Conservation (phyloP, 2,329 filamentous ascomycete genomes). For the Diplodia sapinea region DNA sequence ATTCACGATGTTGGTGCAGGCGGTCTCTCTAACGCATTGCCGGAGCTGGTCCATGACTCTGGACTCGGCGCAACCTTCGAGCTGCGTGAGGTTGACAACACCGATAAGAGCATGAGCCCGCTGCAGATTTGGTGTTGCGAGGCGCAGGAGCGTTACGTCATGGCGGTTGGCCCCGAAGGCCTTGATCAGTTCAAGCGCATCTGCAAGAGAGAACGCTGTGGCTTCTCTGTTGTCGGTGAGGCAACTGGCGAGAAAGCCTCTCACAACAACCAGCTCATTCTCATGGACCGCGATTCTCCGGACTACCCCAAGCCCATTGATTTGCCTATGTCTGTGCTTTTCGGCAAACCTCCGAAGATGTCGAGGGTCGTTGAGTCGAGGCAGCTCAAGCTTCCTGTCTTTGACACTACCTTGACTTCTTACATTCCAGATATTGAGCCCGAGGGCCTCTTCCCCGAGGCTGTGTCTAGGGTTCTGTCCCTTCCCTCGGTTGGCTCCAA, state of each 20-base stretch:
- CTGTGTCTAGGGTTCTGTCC: conserved; percentile 79
- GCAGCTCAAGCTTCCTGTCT: conserved; percentile 69
- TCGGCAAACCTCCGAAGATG: conserved; percentile 85
- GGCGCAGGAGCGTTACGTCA: conserved; percentile 93
- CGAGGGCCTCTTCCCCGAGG: conserved; percentile 66
- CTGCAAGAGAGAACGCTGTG: conserved; percentile 81
- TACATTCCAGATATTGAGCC: conserved; percentile 66
- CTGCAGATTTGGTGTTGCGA: conserved; percentile 98
- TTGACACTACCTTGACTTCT: conserved; percentile 74
- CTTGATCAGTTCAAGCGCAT: conserved; percentile 76
- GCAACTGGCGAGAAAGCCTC: conserved; percentile 66
- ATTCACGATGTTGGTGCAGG: conserved; percentile 98
- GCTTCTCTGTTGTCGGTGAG: conserved; percentile 87
- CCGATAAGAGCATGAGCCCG: conserved; percentile 89
- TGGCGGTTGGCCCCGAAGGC: conserved; percentile 80
- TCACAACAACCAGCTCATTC: conserved; percentile 73
- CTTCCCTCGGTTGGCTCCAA: conserved; percentile 95
- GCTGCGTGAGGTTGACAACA: conserved; percentile 89
- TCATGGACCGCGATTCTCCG: conserved; percentile 80
- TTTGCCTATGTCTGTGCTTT: conserved; percentile 84
- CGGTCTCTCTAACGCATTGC: conserved; percentile 81
- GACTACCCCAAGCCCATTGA: conserved; percentile 82
- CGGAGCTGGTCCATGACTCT: conserved; percentile 90
- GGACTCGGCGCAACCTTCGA: conserved; percentile 91
- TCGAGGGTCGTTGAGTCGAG: conserved; percentile 74